Conservation (phyloP, 805 yeast species). For the Candida jianshihensis region DNA sequence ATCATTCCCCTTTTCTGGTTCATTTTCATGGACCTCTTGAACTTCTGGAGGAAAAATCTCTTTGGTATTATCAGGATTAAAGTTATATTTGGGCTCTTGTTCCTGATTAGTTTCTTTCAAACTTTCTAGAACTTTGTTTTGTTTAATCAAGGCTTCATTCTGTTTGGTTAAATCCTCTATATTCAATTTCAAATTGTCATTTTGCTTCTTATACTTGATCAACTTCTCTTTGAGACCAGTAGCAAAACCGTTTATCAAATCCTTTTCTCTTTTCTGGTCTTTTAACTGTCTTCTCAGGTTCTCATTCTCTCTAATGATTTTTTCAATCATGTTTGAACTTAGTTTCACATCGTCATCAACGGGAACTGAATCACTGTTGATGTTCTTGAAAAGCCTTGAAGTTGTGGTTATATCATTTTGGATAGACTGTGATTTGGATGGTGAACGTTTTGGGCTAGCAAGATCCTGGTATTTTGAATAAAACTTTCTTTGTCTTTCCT, state of each 20-base stretch:
- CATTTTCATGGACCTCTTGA: too few relatives aligned
- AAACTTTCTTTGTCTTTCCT: constrained; percentile 15
- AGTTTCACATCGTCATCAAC: constrained; percentile 27
- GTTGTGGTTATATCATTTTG: constrained; percentile 9
- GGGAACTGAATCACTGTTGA: constrained; percentile 13
- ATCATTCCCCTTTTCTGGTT: too few relatives aligned
- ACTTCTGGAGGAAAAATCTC: constrained; percentile 10
- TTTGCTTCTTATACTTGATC: constrained; percentile 28
- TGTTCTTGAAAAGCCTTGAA: constrained; percentile 16
- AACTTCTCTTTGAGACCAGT: constrained; percentile 28
- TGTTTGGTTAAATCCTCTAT: constrained; percentile 7
- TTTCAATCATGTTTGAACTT: constrained; percentile 31
- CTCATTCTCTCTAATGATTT: constrained; percentile 30
- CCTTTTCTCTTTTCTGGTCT: constrained; percentile 23
- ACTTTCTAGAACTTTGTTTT: constrained; percentile 3
- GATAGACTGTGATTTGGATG: neutral
- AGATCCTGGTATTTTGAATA: constrained; percentile 17
- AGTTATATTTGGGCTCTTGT: constrained; percentile 2
- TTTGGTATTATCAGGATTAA: constrained; percentile 11
- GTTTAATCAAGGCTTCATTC: constrained; percentile 8
- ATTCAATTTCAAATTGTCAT: constrained; percentile 18
- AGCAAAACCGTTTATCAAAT: constrained; percentile 25
- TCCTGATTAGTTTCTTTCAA: neutral
- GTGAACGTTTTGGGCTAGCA: constrained; percentile 7
- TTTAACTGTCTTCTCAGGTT: constrained; percentile 26